These are phyloP conservation scores for Agaricus blazei DNA, from an alignment of 768 basidiomycete genomes.

Conservation along the genomic window DNA sequence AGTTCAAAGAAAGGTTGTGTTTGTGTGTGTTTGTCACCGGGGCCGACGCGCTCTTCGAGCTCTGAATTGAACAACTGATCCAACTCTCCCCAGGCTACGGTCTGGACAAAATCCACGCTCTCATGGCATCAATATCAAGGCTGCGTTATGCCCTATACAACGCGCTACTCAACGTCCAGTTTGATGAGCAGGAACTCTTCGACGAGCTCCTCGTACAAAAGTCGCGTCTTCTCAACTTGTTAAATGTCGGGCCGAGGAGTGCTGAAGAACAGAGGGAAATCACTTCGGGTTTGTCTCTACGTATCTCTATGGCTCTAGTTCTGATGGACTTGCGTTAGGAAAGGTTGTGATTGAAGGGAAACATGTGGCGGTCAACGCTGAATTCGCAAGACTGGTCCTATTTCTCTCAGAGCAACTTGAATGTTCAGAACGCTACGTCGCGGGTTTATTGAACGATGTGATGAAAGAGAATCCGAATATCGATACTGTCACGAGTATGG, in stretches of 20 bases:
- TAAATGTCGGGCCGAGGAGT: constrained; percentile 60
- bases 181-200: constrained; percentile 70
- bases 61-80: neutral
- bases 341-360: constrained; percentile 60
- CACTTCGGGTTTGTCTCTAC: constrained; percentile 46
- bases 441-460: constrained; percentile 60
- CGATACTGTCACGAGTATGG: constrained; percentile 49
- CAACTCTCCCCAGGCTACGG: constrained; percentile 3
- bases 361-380: constrained; percentile 67
- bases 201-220: constrained; percentile 68
- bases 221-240: constrained; percentile 54
- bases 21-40: constrained; percentile 6
- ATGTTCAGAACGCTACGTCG: constrained; percentile 78
- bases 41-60: neutral
- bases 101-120: neutral
- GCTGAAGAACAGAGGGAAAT: constrained; percentile 66
- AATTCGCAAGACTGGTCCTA: constrained; percentile 72
- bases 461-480: constrained; percentile 65
- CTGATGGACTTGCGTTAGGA: constrained; percentile 36
- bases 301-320: neutral
- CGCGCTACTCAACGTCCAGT: constrained; percentile 37
- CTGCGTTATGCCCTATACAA: constrained; percentile 50
- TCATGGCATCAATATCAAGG: constrained; percentile 57
- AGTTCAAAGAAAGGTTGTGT: neutral
- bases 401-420: constrained; percentile 79